Evolutionary conservation across 306 rosid genomes (phyloP), one percentile per base, ranked within the genome.

Genomic region (Dalbergia oliveri): DNA sequence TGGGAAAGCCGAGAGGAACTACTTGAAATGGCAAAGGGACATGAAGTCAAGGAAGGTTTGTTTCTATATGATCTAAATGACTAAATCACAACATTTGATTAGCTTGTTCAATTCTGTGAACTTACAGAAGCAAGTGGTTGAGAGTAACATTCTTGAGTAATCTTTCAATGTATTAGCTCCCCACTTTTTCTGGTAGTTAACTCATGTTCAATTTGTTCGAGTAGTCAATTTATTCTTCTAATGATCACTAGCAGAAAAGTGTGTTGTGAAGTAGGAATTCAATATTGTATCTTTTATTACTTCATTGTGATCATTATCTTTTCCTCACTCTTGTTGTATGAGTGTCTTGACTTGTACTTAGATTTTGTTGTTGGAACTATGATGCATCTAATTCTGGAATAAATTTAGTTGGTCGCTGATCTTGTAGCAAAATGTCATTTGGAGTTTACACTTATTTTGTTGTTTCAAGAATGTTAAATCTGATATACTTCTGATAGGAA

Each of bases 1-100:
- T 84, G 97, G 97, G 97, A 82, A 94, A 90, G 89, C 84, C 87
- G 68, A 86, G 94, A 88, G 31, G 98, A 94, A 83, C 93, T 94
- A 68, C 92, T 92, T 83, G 88, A 91, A 75, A 86, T 90, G 92
- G 88, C 84, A 50, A 87, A 86, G 85, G 88, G 72, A 66, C 80
- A 74, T 41, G 91, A 87, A 75, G 83, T 81, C 79, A 90, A 86
- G 66, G 88, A 82, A 79, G 97, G 98, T 90, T 69, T 78, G 89
- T 72, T 53, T 78, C 44, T 65, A 11, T 18, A 43, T 50, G 59
- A 79, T 54, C 76, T 54, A 70, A 76, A 44, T 72, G 69, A 73
- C 35, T 31, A 62, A 18, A 12, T 67, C 47, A 61, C 59, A 4
- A 44, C 50, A 66, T 50, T 54, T 70, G 74, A 47, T 76, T 69